Base-by-base conservation (phyloP, 805 yeast species). In the Yarrowia hollandica region DNA sequence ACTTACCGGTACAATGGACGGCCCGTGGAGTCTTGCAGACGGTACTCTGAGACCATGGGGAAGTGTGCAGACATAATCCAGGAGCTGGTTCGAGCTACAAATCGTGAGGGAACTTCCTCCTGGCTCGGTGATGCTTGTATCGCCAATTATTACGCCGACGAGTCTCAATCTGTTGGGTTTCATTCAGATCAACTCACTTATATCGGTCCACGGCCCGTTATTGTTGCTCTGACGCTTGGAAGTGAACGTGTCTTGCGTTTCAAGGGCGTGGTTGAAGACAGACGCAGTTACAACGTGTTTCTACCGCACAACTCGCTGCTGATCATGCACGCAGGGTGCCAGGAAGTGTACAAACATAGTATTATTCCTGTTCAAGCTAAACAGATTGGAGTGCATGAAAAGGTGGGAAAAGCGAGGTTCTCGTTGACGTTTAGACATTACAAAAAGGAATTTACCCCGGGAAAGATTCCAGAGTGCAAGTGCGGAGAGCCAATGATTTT, bases 311-410 rank as follows among this genome's bases (percentile, higher is more conserved):
- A 88, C 66, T 77, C 88, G 8, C 68, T 88, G 34, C 65, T 87
- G 2, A 70, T 88, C 2, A 87, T 88, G 95, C 83, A 84, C 61
- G 86, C 89, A 0, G 90, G 89, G 0, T 83, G 88, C 62, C 96
- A 88, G 67, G 96, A 88, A 63, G 81, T 80, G 54, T 88, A 72
- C 67, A 86, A 83, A 65, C 96, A 88, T 66, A 74, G 82, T 61
- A 81, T 88, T 0, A 80, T 80, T 4, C 74, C 82, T 0, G 70
- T 70, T 5, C 71, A 37, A 15, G 71, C 62, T 14, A 48, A 61
- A 6, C 60, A 70, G 7, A 69, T 82, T 2, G 72, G 75, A 15
- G 63, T 72, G 0, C 85, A 85, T 63, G 77, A 79, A 0, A 69
- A 77, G 0, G 67, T 83, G 0, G 85, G 84, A 0, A 64, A 77